phyloP scores from a whole-genome alignment of 352 stramenopile genomes.

The Phytophthora podocarpi region DNA sequence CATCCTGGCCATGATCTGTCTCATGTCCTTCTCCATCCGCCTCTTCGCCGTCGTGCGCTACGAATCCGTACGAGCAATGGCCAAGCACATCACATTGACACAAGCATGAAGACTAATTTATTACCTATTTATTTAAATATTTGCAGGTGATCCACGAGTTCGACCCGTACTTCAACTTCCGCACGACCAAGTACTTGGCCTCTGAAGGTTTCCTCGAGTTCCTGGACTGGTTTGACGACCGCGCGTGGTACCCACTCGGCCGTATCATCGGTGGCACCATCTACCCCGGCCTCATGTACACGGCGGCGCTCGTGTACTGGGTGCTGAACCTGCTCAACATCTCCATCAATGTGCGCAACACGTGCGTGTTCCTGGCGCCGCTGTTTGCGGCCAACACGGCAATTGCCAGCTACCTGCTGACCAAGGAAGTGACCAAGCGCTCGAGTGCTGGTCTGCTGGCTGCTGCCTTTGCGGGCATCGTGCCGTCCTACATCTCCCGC shows the following conservation, averaged over 20 bases:
- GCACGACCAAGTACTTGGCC: constrained; percentile 96
- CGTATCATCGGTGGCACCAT: constrained; percentile 94
- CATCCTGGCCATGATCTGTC: constrained; percentile 92
- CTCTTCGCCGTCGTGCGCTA: constrained; percentile 94
- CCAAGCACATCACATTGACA: too few species aligned
- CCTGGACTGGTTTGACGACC: constrained; percentile 98
- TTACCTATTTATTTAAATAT: neutral
- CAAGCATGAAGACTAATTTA: too few species aligned
- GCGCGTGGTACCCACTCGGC: constrained; percentile 93
- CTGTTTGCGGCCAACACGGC: constrained; percentile 91
- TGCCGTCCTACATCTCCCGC: constrained; percentile 97
- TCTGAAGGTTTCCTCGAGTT: constrained; percentile 96
- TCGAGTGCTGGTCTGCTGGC: constrained; percentile 90
- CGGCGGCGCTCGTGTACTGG: constrained; percentile 89
- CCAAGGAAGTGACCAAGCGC: constrained; percentile 89
- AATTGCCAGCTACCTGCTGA: constrained; percentile 91
- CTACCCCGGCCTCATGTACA: constrained; percentile 94
- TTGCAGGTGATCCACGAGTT: constrained; percentile 90
- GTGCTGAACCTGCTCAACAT: constrained; percentile 91
- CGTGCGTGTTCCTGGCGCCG: constrained; percentile 91
- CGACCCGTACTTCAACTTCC: constrained; percentile 98
- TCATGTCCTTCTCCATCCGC: constrained; percentile 93
- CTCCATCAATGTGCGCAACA: constrained; percentile 93
- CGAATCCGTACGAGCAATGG: constrained; percentile 88
- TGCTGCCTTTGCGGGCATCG: constrained; percentile 95